These are phyloP conservation scores for Acer yangbiense DNA, from an alignment of 345 rosid species.

Conservation along the genomic window DNA sequence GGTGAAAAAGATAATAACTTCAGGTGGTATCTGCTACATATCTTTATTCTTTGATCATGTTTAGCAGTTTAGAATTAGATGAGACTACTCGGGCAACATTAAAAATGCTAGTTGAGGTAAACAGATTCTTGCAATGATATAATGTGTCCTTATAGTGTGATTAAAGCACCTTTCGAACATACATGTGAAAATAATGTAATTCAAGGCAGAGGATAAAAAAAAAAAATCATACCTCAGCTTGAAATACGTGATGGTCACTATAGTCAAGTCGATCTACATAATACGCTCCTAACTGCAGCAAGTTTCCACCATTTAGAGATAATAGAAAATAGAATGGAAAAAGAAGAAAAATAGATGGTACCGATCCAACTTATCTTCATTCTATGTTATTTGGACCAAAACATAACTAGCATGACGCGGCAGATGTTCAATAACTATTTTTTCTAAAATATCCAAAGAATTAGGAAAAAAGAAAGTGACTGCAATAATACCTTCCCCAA, in stretches of 20 bases:
- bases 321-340: not conserved
- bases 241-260: conserved; percentile 68
- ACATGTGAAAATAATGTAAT: not conserved
- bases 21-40: not conserved
- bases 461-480: too few relatives aligned
- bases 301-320: not conserved
- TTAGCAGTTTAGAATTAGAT: not conserved
- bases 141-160: not conserved
- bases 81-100: too few relatives aligned
- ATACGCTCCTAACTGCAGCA: conserved; percentile 65
- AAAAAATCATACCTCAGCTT: conserved; percentile 39
- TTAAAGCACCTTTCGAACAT: not conserved
- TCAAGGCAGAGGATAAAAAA: not conserved
- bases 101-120: not conserved
- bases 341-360: not conserved
- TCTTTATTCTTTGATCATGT: not conserved
- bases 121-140: not conserved
- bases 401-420: not conserved
- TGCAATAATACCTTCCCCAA: conserved; percentile 47
- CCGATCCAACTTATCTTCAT: not conserved
- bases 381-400: conserved; percentile 3
- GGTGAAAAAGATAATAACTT: not conserved
- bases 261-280: conserved; percentile 66
- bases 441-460: not conserved
- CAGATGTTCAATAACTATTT: not conserved